These are phyloP conservation scores for Paramecium biaurelia DNA, from an alignment of 73 alveolate species.

Conservation along the genomic window DNA sequence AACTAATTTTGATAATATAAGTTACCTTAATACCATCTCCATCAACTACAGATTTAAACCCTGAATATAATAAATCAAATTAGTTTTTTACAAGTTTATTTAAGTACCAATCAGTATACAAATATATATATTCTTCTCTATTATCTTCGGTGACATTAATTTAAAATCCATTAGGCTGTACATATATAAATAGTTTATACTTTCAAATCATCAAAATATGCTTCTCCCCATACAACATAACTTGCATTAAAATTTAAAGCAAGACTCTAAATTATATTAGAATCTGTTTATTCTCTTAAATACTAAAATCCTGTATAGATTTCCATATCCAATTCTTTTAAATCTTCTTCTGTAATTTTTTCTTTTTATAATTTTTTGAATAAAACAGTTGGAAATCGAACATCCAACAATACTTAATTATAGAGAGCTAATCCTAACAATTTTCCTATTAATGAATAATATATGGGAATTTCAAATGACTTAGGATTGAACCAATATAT, in stretches of 20 bases:
- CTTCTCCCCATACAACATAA: not conserved
- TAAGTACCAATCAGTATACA: conserved; percentile 88
- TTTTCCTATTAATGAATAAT: conserved; percentile 91
- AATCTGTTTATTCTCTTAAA: conserved; percentile 66
- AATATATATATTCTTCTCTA: conserved; percentile 89
- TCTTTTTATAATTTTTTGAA: conserved; percentile 85
- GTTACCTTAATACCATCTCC: conserved; percentile 54
- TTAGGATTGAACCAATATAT: conserved; percentile 93
- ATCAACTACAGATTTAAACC: conserved; percentile 45
- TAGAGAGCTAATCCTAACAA: conserved; percentile 96
- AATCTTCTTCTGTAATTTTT: conserved; percentile 75
- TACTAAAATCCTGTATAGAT: conserved; percentile 70
- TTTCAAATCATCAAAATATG: not conserved
- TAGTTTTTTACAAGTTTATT: conserved; percentile 75
- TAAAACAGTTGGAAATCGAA: conserved; percentile 90
- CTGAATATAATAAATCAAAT: conserved; percentile 72
- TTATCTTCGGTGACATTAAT: conserved; percentile 85
- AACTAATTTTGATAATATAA: not conserved
- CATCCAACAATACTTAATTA: conserved; percentile 87
- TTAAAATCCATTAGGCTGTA: conserved; percentile 82
- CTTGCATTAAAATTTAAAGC: not conserved
- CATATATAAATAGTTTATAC: not conserved
- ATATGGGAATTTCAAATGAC: conserved; percentile 87
- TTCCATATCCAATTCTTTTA: conserved; percentile 81
- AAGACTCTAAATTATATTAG: not conserved